phyloP scores from a whole-genome alignment of 2,329 filamentous ascomycete species.

The Fusarium sp. region DNA sequence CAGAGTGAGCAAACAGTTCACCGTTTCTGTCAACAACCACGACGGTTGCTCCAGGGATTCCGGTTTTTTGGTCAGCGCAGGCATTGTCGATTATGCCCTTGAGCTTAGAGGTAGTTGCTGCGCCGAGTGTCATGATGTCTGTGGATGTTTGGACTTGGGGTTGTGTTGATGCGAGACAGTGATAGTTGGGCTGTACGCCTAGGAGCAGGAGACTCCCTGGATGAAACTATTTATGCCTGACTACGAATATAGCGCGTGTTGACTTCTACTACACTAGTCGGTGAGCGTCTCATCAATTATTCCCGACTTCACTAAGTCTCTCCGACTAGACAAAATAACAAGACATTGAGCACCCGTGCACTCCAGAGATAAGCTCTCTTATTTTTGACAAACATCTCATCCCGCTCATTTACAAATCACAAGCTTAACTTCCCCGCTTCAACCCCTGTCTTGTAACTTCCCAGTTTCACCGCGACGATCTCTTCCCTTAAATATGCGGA shows the following conservation, averaged over 20 bases:
- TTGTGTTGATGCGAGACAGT: not conserved
- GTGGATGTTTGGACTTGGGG: not conserved
- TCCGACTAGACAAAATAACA: not conserved
- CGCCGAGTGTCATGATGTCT: conserved; percentile 34
- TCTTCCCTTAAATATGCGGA: conserved; percentile 18
- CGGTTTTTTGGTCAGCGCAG: conserved; percentile 50
- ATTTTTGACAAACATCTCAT: not conserved
- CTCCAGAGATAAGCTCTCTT: not conserved
- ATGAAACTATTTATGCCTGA: conserved; percentile 10
- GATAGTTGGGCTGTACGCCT: not conserved
- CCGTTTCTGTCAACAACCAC: conserved; percentile 61
- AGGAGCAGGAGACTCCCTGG: no score
- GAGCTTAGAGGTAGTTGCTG: conserved; percentile 27
- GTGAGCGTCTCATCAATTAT: not conserved
- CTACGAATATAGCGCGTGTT: not conserved
- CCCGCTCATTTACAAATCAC: not conserved
- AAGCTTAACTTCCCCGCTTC: not conserved
- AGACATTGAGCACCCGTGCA: not conserved
- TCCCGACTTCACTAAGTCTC: not conserved
- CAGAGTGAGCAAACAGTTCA: conserved; percentile 60
- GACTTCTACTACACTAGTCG: no score
- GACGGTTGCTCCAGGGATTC: conserved; percentile 59
- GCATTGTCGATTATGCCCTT: conserved; percentile 51
- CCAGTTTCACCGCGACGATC: not conserved
- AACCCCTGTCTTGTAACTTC: not conserved